These are phyloP conservation scores for Isoetes taiwanensis DNA, from an alignment of 75 land plant species.

Conservation along the genomic window DNA sequence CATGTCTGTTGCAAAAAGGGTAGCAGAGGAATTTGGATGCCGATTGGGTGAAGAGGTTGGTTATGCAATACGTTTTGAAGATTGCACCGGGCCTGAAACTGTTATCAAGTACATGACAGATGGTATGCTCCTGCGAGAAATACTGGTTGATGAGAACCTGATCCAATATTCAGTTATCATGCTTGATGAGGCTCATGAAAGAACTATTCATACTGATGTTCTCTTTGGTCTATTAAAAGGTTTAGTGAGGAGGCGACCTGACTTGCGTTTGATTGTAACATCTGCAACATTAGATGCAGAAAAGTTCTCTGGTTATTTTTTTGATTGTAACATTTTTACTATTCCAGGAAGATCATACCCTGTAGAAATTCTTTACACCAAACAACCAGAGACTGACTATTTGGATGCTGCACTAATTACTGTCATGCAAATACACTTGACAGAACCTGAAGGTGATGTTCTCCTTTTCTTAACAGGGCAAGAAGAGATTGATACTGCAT, in stretches of 20 bases:
- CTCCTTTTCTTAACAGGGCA: conserved; percentile 74
- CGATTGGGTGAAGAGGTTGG: conserved; percentile 75
- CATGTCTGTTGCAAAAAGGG: conserved; percentile 80
- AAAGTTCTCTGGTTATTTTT: conserved; percentile 63
- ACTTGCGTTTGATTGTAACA: conserved; percentile 71
- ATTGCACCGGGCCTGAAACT: conserved; percentile 68
- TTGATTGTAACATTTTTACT: conserved; percentile 47
- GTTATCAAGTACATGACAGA: conserved; percentile 81
- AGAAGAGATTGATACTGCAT: conserved; percentile 81
- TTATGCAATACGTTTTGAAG: conserved; percentile 82
- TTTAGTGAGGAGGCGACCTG: conserved; percentile 37
- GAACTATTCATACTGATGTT: conserved; percentile 78
- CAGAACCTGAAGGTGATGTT: conserved; percentile 71
- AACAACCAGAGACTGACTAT: conserved; percentile 44
- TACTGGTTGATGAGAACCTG: conserved; percentile 46
- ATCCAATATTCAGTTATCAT: conserved; percentile 58
- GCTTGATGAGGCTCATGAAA: conserved; percentile 85
- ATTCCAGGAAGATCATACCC: conserved; percentile 71
- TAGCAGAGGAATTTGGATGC: conserved; percentile 77
- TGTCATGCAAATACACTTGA: conserved; percentile 70
- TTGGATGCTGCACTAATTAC: conserved; percentile 71
- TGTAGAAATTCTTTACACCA: conserved; percentile 59
- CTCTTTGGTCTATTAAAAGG: conserved; percentile 64
- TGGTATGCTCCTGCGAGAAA: conserved; percentile 71
- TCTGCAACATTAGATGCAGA: conserved; percentile 72